Conservation (phyloP, 306 rosid species). For the Prunus dulcis region DNA sequence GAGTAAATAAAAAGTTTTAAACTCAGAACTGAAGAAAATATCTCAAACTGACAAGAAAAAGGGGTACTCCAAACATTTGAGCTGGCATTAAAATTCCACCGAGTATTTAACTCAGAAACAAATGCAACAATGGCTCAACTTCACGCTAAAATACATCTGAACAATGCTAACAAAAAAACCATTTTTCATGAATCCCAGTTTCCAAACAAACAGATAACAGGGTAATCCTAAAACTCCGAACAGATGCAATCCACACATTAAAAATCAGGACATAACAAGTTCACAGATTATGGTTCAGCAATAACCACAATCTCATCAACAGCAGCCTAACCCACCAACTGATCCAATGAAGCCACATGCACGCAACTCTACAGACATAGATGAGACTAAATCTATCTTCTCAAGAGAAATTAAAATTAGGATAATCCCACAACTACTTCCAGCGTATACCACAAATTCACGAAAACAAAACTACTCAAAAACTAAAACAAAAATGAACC, state of each 20-base stretch:
- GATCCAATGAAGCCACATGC: neutral
- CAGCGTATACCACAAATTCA: neutral
- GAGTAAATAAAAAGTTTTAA: neutral
- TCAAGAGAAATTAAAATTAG: neutral
- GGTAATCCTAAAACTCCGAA: neutral
- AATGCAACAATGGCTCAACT: neutral
- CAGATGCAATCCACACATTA: neutral
- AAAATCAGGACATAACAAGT: neutral
- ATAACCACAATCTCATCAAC: neutral
- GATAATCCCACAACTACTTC: neutral
- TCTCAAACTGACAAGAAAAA: neutral
- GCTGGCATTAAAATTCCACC: too few species aligned
- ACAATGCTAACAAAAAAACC: neutral
- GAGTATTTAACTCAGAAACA: too few species aligned
- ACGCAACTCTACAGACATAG: neutral
- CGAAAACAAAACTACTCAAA: neutral
- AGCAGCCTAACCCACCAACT: neutral
- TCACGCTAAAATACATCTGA: neutral
- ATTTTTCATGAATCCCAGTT: neutral
- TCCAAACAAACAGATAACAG: neutral
- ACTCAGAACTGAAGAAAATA: neutral
- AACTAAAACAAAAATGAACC: neutral
- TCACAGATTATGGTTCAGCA: neutral
- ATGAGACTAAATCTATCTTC: neutral
- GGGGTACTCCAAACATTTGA: neutral